phyloP scores from a whole-genome alignment of 2,329 filamentous ascomycete genomes.

The Aspergillus hortae region DNA sequence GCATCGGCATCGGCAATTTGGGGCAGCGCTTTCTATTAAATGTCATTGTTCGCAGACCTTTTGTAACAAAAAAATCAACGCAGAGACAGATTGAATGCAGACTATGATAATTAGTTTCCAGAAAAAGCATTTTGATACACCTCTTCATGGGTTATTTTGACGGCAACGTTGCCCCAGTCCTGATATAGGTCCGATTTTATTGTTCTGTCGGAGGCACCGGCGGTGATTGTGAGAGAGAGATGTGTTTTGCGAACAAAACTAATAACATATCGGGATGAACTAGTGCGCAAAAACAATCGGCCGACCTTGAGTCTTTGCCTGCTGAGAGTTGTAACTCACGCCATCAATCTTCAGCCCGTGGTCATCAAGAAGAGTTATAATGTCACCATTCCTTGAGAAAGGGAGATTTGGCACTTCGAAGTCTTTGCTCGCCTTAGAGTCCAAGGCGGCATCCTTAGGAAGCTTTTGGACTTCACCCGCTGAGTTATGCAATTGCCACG shows the following conservation, averaged over 20 bases:
- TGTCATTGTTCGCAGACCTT: not conserved
- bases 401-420: constrained; percentile 8
- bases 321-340: constrained; percentile 10
- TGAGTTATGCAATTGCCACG: constrained; percentile 13
- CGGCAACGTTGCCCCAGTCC: not conserved
- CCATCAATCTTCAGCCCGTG: constrained; percentile 15
- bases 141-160: not conserved
- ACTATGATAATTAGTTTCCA: not conserved
- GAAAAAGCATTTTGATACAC: not conserved
- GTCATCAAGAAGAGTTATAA: constrained; percentile 14
- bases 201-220: not conserved
- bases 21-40: not conserved
- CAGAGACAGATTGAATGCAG: not conserved
- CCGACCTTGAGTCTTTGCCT: constrained; percentile 1
- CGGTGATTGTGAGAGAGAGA: not conserved
- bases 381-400: constrained; percentile 11
- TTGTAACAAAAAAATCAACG: not conserved
- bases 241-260: not conserved
- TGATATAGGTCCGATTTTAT: not conserved
- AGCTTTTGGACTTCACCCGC: constrained; percentile 9
- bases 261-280: not conserved
- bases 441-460: constrained; percentile 6
- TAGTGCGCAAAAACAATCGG: constrained; percentile 9
- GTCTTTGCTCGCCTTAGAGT: constrained; percentile 1
- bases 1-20: not conserved